Percentiles rank a stretch among this genome's conserved stretches.
phyloP scores from a whole-genome alignment of 2,329 filamentous ascomycete genomes.

The Stachybotrys elegans region DNA sequence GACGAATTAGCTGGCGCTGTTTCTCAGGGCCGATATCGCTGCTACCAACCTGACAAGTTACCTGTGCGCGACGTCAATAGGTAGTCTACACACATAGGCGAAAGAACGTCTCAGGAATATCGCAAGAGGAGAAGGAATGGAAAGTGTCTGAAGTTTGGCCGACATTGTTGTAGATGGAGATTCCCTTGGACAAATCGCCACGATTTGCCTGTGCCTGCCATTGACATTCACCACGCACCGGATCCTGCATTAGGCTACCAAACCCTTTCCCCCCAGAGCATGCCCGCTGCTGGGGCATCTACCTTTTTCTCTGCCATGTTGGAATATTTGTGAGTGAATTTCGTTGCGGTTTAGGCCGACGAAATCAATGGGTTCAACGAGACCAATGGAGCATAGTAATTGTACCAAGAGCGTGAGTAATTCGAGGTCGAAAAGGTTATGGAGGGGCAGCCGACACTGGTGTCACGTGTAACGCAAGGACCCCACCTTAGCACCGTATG shows the following conservation, averaged over 20 bases:
- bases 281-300: slow-evolving; percentile 21
- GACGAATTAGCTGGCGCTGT: too few relatives aligned
- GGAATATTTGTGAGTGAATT: slow-evolving; percentile 9
- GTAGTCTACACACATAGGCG: not conserved
- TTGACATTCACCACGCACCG: not conserved
- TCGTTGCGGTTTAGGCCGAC: slow-evolving; percentile 9
- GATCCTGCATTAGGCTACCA: not conserved
- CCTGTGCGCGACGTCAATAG: not conserved
- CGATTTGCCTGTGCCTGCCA: not conserved
- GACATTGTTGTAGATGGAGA: not conserved
- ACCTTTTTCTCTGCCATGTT: slow-evolving; percentile 18
- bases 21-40: too few relatives aligned
- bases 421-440: not conserved
- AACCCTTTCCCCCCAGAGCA: slow-evolving; percentile 11
- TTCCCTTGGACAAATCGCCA: not conserved
- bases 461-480: not conserved
- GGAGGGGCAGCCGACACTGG: not conserved
- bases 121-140: not conserved
- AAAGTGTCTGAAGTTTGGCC: not conserved
- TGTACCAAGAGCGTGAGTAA: too few relatives aligned
- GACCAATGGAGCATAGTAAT: slow-evolving; percentile 12
- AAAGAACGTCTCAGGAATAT: too few relatives aligned
- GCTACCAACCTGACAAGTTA: too few relatives aligned
- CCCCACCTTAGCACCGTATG: not conserved
- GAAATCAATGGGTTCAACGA: slow-evolving; percentile 11